phyloP scores from a whole-genome alignment of 768 basidiomycete species.

The Cystofilobasidium bisporidii region DNA sequence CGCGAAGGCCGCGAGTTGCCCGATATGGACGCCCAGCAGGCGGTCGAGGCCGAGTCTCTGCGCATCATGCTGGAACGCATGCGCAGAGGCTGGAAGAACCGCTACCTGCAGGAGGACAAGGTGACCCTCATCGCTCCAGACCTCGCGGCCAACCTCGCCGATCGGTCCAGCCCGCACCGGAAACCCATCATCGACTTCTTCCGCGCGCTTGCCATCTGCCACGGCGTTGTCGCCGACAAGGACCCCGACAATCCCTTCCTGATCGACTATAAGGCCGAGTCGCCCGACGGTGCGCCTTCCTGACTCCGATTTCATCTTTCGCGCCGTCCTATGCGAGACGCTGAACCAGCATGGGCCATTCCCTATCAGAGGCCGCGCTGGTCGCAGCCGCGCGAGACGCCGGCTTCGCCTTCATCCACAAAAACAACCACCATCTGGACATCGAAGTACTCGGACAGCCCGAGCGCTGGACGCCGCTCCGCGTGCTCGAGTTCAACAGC shows the following conservation, averaged over 20 bases:
- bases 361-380: constrained; percentile 68
- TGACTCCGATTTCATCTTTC: too few relatives aligned
- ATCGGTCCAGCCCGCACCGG: constrained; percentile 53
- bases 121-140: constrained; percentile 81
- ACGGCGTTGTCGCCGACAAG: constrained; percentile 74
- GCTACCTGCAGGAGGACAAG: constrained; percentile 67
- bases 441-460: constrained; percentile 64
- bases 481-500: constrained; percentile 85
- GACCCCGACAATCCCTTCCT: constrained; percentile 53
- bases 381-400: constrained; percentile 85
- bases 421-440: constrained; percentile 63
- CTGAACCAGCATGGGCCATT: too few relatives aligned
- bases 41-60: constrained; percentile 57
- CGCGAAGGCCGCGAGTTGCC: constrained; percentile 60
- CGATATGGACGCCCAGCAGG: constrained; percentile 61
- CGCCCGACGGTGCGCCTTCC: constrained; percentile 36
- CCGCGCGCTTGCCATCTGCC: constrained; percentile 88
- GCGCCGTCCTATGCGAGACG: too few relatives aligned
- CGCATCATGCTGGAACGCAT: constrained; percentile 65
- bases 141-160: constrained; percentile 65
- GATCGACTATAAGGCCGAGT: constrained; percentile 84
- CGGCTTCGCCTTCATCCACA: constrained; percentile 80
- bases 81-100: constrained; percentile 75
- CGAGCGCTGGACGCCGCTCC: constrained; percentile 69
- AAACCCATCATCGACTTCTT: constrained; percentile 65